Evolutionary conservation across 148 eudicot genomes (phyloP).

Genomic region (Salicornia ramosissima): DNA sequence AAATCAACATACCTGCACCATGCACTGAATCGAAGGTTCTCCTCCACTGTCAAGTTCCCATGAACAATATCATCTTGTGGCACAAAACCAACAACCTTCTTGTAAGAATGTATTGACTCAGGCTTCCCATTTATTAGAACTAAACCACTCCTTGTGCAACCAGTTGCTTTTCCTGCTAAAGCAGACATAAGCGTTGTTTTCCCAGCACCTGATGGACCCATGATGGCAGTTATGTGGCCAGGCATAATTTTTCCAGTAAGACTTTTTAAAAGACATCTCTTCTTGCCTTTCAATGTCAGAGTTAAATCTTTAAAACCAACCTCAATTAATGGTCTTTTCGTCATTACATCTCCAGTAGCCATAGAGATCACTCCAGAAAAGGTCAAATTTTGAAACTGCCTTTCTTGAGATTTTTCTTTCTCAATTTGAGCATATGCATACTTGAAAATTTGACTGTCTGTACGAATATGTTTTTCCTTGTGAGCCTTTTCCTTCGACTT

Average conservation of each 20-base stretch:
- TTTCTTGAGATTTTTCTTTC: constrained; percentile 59
- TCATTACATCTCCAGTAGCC: constrained; percentile 40
- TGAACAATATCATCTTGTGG: constrained; percentile 87
- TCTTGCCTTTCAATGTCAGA: constrained; percentile 60
- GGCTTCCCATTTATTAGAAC: constrained; percentile 57
- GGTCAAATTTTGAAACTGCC: constrained; percentile 39
- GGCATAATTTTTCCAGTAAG: constrained; percentile 67
- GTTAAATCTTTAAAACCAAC: constrained; percentile 59
- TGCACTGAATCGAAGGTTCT: constrained; percentile 82
- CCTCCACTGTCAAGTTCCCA: constrained; percentile 77
- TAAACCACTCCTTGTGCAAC: constrained; percentile 51
- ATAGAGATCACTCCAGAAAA: constrained; percentile 54
- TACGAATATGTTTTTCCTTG: constrained; percentile 43
- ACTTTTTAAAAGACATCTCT: constrained; percentile 49
- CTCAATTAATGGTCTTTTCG: constrained; percentile 55
- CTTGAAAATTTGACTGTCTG: constrained; percentile 61
- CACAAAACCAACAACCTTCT: constrained; percentile 71
- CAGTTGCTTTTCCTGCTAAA: constrained; percentile 64
- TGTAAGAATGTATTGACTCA: constrained; percentile 59
- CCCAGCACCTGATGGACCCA: constrained; percentile 90
- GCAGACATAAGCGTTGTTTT: constrained; percentile 73
- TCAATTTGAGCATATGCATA: constrained; percentile 75
- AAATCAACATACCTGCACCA: constrained; percentile 55
- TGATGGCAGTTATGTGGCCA: constrained; percentile 63
- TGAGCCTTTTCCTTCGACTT: constrained; percentile 22